Conservation (phyloP, 176 grass and related monocot species). For the Oryza meridionalis region DNA sequence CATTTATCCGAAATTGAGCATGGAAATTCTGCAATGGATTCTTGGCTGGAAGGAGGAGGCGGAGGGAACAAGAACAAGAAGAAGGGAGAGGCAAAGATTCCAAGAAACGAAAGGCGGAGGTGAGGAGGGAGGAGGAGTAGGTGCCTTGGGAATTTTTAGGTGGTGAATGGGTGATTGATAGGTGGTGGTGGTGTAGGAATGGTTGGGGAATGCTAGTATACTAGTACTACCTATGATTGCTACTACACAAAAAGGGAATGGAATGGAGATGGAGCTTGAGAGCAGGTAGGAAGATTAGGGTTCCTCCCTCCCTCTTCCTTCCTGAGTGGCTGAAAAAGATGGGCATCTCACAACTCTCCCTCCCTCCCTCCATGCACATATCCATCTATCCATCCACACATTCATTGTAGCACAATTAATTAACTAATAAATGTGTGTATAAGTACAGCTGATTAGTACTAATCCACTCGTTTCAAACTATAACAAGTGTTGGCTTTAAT, state of each 20-base stretch:
- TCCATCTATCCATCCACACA: background rate
- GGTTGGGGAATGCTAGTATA: constrained; percentile 8
- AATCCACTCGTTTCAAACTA: no score
- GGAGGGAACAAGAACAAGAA: background rate
- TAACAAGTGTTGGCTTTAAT: no score
- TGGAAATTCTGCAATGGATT: constrained; percentile 6
- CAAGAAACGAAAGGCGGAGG: background rate
- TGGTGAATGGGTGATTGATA: constrained; percentile 16
- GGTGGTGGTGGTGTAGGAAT: constrained; percentile 10
- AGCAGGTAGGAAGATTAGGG: constrained; percentile 38
- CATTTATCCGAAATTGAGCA: constrained; percentile 17
- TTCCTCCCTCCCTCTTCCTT: background rate
- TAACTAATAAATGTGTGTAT: background rate
- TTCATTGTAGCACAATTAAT: background rate
- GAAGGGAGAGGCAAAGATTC: constrained; percentile 12
- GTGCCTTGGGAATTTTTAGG: constrained; percentile 26
- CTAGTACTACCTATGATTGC: background rate
- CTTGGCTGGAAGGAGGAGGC: constrained; percentile 10
- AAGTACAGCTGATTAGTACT: background rate
- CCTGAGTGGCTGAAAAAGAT: constrained; percentile 42
- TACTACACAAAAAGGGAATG: constrained; percentile 18
- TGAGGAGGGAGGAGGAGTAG: constrained; percentile 5
- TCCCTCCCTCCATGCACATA: background rate
- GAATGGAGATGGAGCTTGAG: constrained; percentile 22
- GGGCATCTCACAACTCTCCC: background rate